These are phyloP conservation scores for Hypoxylon fuscum DNA, from an alignment of 495 filamentous ascomycete species.

Conservation along the genomic window DNA sequence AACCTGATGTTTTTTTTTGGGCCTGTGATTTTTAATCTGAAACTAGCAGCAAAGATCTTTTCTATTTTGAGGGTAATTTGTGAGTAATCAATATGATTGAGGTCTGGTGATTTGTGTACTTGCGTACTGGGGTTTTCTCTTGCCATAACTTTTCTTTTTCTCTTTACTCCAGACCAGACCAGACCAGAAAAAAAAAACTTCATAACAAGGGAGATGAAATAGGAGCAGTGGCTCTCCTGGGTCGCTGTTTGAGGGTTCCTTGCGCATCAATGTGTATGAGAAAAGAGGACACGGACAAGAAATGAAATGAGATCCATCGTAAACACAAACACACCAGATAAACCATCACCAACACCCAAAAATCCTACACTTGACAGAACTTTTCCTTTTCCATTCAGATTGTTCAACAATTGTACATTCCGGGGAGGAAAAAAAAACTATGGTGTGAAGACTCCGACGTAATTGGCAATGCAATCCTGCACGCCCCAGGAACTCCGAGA, in stretches of 20 bases:
- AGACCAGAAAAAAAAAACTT: constrained; percentile 6
- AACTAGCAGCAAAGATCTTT: constrained; percentile 20
- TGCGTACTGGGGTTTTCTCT: constrained; percentile 36
- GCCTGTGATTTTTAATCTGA: neutral
- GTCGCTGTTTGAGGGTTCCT: constrained; percentile 3
- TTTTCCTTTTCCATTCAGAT: constrained; percentile 17
- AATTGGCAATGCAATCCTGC: constrained; percentile 30
- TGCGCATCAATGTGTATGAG: constrained; percentile 15
- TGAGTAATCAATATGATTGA: constrained; percentile 27
- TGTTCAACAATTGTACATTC: constrained; percentile 23
- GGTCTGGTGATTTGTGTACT: constrained; percentile 26
- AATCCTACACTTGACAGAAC: constrained; percentile 8
- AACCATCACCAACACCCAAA: constrained; percentile 22
- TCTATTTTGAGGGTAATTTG: constrained; percentile 30
- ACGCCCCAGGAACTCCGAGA: constrained; percentile 30
- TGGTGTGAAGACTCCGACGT: constrained; percentile 19
- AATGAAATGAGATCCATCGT: constrained; percentile 29
- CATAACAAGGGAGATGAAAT: constrained; percentile 7
- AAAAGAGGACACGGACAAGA: constrained; percentile 13
- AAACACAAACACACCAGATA: constrained; percentile 18
- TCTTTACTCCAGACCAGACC: constrained; percentile 19
- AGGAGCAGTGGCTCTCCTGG: constrained; percentile 5
- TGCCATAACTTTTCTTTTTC: constrained; percentile 19
- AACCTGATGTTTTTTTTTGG: neutral
- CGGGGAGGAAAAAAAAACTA: constrained; percentile 9